Conservation (phyloP, 192 early-diverging fungal genomes). For the Geosiphon pyriformis region DNA sequence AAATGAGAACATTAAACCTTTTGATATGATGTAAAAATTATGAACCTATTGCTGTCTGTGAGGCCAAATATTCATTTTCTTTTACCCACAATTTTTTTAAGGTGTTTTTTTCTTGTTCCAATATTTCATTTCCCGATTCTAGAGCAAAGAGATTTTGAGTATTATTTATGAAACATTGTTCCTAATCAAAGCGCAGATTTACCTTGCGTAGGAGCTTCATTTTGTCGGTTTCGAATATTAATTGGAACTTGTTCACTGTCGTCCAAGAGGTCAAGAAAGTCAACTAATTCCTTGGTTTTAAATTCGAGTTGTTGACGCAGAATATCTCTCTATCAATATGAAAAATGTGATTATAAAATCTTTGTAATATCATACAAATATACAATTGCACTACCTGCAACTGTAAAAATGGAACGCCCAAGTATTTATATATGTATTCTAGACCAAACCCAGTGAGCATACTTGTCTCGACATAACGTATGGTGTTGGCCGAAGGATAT, state of each 20-base stretch:
- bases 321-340: slow-evolving; percentile 39
- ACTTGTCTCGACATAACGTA: slow-evolving; percentile 49
- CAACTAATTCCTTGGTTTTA: slow-evolving; percentile 45
- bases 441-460: slow-evolving; percentile 49
- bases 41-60: slow-evolving; percentile 6
- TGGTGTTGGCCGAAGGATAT: slow-evolving; percentile 37
- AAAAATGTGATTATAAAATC: background rate
- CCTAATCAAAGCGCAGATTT: slow-evolving; percentile 16
- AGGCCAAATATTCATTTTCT: slow-evolving; percentile 4
- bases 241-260: slow-evolving; percentile 27
- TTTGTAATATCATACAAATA: background rate
- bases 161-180: background rate
- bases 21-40: background rate
- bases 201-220: slow-evolving; percentile 21
- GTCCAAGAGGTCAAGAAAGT: slow-evolving; percentile 40
- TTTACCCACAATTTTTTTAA: slow-evolving; percentile 5
- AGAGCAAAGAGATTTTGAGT: background rate
- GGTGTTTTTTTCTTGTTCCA: background rate
- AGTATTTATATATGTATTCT: slow-evolving; percentile 48
- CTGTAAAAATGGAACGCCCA: slow-evolving; percentile 53
- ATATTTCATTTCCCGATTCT: slow-evolving; percentile 19
- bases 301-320: slow-evolving; percentile 49
- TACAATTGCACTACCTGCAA: slow-evolving; percentile 39
- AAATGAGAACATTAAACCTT: background rate
- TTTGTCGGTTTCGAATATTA: slow-evolving; percentile 18